phyloP scores from a whole-genome alignment of 495 filamentous ascomycete genomes.

The Penicillium bovifimosum region DNA sequence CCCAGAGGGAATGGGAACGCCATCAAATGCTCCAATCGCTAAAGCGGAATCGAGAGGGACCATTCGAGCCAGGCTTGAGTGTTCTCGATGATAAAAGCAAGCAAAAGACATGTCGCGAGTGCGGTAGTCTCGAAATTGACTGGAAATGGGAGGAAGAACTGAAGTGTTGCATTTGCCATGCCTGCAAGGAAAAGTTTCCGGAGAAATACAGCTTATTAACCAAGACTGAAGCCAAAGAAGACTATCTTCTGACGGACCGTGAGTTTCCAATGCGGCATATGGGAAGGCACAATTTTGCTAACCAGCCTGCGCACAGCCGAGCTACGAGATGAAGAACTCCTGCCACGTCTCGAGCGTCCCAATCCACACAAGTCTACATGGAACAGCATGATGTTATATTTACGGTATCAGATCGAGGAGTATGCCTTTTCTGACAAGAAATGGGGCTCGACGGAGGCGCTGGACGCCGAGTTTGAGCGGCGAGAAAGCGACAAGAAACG shows the following conservation, averaged over 20 bases:
- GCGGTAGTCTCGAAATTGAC: conserved; percentile 78
- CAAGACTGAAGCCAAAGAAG: conserved; percentile 92
- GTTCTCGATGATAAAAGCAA: conserved; percentile 56
- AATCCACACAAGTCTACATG: conserved; percentile 94
- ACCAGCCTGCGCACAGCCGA: conserved; percentile 52
- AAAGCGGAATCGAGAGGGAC: conserved; percentile 67
- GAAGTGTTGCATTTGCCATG: conserved; percentile 60
- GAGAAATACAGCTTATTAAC: conserved; percentile 92
- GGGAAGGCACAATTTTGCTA: neutral
- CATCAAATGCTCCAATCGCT: conserved; percentile 65
- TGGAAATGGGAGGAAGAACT: conserved; percentile 89
- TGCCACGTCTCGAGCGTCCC: conserved; percentile 81
- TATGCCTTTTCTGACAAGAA: conserved; percentile 77
- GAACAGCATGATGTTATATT: conserved; percentile 97
- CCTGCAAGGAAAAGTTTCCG: conserved; percentile 80
- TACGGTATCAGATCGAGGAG: conserved; percentile 89
- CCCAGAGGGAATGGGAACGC: conserved; percentile 85
- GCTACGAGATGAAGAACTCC: conserved; percentile 73
- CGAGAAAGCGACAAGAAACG: conserved; percentile 77
- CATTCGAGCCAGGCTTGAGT: conserved; percentile 80
- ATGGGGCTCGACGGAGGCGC: conserved; percentile 78
- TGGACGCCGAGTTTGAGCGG: conserved; percentile 86
- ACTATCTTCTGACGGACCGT: conserved; percentile 94
- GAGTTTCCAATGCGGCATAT: conserved; percentile 23
- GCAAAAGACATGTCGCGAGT: conserved; percentile 76